phyloP scores from a whole-genome alignment of 345 rosid species.

The Eucalyptus coolabah region DNA sequence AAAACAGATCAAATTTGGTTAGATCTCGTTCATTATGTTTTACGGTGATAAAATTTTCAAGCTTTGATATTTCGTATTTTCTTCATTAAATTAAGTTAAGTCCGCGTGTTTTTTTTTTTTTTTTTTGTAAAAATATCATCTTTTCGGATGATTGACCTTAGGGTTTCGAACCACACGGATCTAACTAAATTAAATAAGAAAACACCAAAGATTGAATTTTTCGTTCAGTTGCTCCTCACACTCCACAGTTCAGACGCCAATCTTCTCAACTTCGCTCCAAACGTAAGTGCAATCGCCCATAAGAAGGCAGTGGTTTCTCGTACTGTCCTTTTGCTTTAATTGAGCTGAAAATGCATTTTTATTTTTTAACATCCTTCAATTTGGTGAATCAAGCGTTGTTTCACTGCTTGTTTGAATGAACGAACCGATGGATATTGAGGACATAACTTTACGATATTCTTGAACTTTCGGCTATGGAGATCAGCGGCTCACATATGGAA shows the following conservation, averaged over 20 bases:
- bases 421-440: background rate
- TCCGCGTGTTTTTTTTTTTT: too few relatives aligned
- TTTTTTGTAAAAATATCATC: too few relatives aligned
- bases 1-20: too few relatives aligned
- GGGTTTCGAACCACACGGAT: too few relatives aligned
- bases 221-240: too few relatives aligned
- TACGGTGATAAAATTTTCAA: too few relatives aligned
- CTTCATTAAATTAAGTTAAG: too few relatives aligned
- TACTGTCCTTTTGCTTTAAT: background rate
- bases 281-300: background rate
- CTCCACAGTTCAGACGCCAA: background rate
- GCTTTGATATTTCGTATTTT: too few relatives aligned
- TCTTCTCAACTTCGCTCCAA: background rate
- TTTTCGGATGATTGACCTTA: too few relatives aligned
- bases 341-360: background rate
- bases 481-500: background rate
- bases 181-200: too few relatives aligned
- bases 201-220: too few relatives aligned
- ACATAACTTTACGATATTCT: background rate
- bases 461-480: background rate
- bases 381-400: background rate
- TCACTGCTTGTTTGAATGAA: background rate
- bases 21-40: too few relatives aligned
- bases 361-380: background rate
- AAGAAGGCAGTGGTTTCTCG: background rate